phyloP scores from a whole-genome alignment of 1,284 basidiomycete species.

The Hymenochaete sp. region DNA sequence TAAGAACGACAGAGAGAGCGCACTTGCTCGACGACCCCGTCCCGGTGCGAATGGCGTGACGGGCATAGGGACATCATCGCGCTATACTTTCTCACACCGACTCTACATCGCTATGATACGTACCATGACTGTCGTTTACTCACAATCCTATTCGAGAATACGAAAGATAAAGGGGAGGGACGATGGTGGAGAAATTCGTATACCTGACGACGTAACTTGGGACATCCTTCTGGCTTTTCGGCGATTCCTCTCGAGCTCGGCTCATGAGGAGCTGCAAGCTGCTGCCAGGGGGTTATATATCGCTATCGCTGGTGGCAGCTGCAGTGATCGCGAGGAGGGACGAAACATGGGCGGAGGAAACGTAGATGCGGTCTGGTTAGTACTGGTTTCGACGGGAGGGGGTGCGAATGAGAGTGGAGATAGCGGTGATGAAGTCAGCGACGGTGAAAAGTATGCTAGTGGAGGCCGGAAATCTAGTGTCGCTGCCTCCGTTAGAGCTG shows the following conservation, averaged over 20 bases:
- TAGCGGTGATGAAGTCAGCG: too few species aligned
- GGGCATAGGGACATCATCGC: slow-evolving; percentile 54
- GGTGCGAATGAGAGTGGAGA: too few species aligned
- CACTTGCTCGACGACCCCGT: slow-evolving; percentile 55
- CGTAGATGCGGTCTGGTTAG: slow-evolving; percentile 77
- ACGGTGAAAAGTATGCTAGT: too few species aligned
- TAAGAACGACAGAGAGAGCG: slow-evolving; percentile 49
- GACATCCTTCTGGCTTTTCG: slow-evolving; percentile 66
- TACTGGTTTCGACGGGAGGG: slow-evolving; percentile 46
- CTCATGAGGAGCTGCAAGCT: slow-evolving; percentile 65
- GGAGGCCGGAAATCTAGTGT: too few species aligned
- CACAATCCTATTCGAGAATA: too few species aligned
- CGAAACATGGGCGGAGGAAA: slow-evolving; percentile 54
- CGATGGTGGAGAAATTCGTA: slow-evolving; percentile 54
- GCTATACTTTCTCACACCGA: slow-evolving; percentile 70
- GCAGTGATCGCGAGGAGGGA: too few species aligned
- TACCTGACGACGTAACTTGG: slow-evolving; percentile 68
- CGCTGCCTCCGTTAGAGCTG: too few species aligned
- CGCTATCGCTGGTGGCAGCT: too few species aligned
- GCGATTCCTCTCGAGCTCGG: slow-evolving; percentile 58
- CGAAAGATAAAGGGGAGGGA: too few species aligned
- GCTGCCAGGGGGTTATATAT: slow-evolving; percentile 58
- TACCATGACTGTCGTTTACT: slow-evolving; percentile 54
- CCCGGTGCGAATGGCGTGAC: slow-evolving; percentile 24
- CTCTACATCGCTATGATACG: slow-evolving; percentile 63